These are phyloP conservation scores for Cadophora sp. DNA, from an alignment of 2,329 filamentous ascomycete genomes.

Conservation along the genomic window DNA sequence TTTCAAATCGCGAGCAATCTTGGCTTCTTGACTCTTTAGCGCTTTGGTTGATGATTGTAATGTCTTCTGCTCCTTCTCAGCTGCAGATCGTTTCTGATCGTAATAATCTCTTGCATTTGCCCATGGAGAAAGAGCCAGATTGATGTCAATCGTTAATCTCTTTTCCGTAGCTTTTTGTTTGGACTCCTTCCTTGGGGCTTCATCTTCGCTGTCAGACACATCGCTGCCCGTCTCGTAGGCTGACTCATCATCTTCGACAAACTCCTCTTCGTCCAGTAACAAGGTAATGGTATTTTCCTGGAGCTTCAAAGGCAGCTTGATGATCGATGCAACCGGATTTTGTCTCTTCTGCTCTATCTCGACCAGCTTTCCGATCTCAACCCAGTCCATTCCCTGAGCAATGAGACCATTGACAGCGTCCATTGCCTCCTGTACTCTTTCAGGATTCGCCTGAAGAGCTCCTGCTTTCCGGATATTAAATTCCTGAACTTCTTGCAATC, in stretches of 20 bases:
- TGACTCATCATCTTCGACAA: slow-evolving; percentile 59
- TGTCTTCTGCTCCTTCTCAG: slow-evolving; percentile 87
- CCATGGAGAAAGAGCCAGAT: slow-evolving; percentile 83
- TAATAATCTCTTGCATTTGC: slow-evolving; percentile 92
- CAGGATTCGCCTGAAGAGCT: slow-evolving; percentile 88
- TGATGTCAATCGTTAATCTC: slow-evolving; percentile 78
- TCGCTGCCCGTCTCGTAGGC: slow-evolving; percentile 70
- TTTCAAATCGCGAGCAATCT: slow-evolving; percentile 84
- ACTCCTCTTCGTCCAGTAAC: slow-evolving; percentile 70
- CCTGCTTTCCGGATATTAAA: slow-evolving; percentile 87
- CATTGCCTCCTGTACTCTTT: slow-evolving; percentile 90
- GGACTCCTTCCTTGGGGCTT: slow-evolving; percentile 45
- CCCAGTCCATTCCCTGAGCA: slow-evolving; percentile 96
- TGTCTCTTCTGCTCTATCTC: slow-evolving; percentile 82
- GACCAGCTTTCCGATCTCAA: slow-evolving; percentile 85
- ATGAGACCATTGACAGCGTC: slow-evolving; percentile 93
- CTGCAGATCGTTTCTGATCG: slow-evolving; percentile 83
- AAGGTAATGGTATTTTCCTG: slow-evolving; percentile 90
- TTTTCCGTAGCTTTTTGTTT: slow-evolving; percentile 56
- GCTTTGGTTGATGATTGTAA: slow-evolving; percentile 81
- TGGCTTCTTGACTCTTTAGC: slow-evolving; percentile 87
- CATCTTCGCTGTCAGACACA: slow-evolving; percentile 65
- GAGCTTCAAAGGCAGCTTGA: slow-evolving; percentile 86
- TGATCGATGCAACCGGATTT: slow-evolving; percentile 87
- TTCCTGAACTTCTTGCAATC: slow-evolving; percentile 80